These are phyloP conservation scores for Westerdykella ornata DNA, from an alignment of 2,329 filamentous ascomycete genomes.

Conservation along the genomic window DNA sequence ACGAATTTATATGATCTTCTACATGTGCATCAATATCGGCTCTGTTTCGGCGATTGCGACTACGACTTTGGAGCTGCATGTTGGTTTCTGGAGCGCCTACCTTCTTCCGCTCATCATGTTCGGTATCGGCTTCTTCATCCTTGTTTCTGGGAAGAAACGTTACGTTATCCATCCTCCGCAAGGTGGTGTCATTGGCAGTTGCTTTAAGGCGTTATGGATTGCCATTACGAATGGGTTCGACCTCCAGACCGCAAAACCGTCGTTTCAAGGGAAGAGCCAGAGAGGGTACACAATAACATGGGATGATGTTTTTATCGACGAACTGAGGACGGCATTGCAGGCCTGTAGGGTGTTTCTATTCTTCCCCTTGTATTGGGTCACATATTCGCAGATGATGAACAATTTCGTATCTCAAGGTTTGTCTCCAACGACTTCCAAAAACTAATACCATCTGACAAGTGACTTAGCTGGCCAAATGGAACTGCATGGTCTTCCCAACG, in stretches of 20 bases:
- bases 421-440: background rate
- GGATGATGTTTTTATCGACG: slow-evolving; percentile 66
- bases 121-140: slow-evolving; percentile 53
- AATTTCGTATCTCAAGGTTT: slow-evolving; percentile 45
- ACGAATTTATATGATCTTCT: slow-evolving; percentile 57
- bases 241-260: slow-evolving; percentile 58
- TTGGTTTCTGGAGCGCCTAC: slow-evolving; percentile 66
- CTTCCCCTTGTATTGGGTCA: slow-evolving; percentile 45
- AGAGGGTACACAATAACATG: slow-evolving; percentile 45
- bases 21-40: slow-evolving; percentile 65
- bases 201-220: slow-evolving; percentile 56
- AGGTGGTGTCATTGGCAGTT: slow-evolving; percentile 32
- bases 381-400: slow-evolving; percentile 43
- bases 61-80: slow-evolving; percentile 61
- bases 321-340: slow-evolving; percentile 58
- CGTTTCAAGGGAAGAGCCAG: slow-evolving; percentile 41
- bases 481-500: slow-evolving; percentile 43
- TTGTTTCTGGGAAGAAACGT: slow-evolving; percentile 27
- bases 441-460: background rate
- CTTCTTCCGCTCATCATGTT: slow-evolving; percentile 60
- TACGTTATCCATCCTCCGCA: slow-evolving; percentile 36
- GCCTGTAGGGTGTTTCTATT: slow-evolving; percentile 63
- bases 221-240: slow-evolving; percentile 48
- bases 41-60: slow-evolving; percentile 63
- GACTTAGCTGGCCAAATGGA: slow-evolving; percentile 40